Conservation (phyloP, 2,329 filamentous ascomycete species). For the Colletotrichum shisoi region DNA sequence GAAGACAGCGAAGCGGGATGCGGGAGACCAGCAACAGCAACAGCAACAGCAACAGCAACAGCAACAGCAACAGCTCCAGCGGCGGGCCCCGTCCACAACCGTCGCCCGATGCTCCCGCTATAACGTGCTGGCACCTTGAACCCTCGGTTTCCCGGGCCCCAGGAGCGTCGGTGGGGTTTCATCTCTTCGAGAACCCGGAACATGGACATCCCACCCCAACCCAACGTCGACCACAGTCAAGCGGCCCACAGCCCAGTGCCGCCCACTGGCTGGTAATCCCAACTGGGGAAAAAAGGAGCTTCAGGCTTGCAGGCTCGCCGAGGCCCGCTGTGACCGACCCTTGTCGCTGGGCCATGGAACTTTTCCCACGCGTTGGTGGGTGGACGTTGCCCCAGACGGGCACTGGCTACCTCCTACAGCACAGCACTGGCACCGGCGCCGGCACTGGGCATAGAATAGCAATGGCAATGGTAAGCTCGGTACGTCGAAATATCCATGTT, state of each 20-base stretch:
- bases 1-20: background rate
- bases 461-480: background rate
- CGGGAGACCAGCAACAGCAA: background rate
- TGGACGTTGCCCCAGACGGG: conserved; percentile 13
- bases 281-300: conserved; percentile 14
- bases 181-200: conserved; percentile 19
- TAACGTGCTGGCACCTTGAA: background rate
- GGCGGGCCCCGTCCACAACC: conserved; percentile 1
- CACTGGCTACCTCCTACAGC: background rate
- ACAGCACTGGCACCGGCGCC: background rate
- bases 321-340: conserved; percentile 29
- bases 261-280: background rate
- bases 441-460: background rate
- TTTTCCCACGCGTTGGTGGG: conserved; percentile 10
- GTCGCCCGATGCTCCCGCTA: background rate
- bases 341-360: conserved; percentile 21
- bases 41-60: background rate
- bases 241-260: background rate
- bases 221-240: conserved; percentile 1
- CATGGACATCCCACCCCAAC: conserved; percentile 9
- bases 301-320: conserved; percentile 30
- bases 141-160: background rate
- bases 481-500: background rate
- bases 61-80: conserved; percentile 33
- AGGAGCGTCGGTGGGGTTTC: conserved; percentile 18